These are phyloP conservation scores for Vaccinium corymbosum DNA, from an alignment of 148 eudicot genomes.

Conservation along the genomic window DNA sequence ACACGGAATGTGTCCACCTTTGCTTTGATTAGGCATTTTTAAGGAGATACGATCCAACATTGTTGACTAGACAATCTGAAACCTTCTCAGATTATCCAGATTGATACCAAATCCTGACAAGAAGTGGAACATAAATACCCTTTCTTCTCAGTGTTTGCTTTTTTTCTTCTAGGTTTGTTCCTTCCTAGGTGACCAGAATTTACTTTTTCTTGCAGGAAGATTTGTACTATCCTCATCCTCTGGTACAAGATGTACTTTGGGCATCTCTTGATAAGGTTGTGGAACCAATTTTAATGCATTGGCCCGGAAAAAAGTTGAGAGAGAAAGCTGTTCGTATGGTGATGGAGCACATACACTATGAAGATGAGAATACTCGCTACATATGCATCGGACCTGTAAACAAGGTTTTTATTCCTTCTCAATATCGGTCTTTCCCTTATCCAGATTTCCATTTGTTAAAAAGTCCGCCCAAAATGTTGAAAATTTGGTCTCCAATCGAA, in stretches of 20 bases:
- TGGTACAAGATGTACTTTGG: constrained; percentile 88
- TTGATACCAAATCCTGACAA: not conserved
- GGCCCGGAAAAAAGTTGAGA: constrained; percentile 90
- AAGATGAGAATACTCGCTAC: constrained; percentile 94
- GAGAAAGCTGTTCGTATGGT: constrained; percentile 71
- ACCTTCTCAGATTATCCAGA: not conserved
- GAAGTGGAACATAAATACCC: not conserved
- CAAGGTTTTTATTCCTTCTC: constrained; percentile 46
- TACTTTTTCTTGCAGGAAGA: constrained; percentile 67
- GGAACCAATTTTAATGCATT: constrained; percentile 75
- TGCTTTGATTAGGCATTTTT: not conserved
- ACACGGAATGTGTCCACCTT: not conserved
- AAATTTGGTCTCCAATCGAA: not conserved
- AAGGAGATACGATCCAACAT: not conserved
- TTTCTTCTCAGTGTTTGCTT: not conserved
- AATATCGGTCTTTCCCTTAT: not conserved
- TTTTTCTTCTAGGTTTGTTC: not conserved
- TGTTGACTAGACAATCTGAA: not conserved
- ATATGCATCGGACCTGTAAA: constrained; percentile 96
- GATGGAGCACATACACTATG: constrained; percentile 97
- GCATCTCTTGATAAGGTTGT: constrained; percentile 66
- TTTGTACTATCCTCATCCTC: constrained; percentile 92
- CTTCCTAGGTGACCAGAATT: not conserved
- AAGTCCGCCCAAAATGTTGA: not conserved
- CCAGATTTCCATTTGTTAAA: not conserved